Conservation (phyloP, 1,284 basidiomycete species). For the Ustilago xerochloae region DNA sequence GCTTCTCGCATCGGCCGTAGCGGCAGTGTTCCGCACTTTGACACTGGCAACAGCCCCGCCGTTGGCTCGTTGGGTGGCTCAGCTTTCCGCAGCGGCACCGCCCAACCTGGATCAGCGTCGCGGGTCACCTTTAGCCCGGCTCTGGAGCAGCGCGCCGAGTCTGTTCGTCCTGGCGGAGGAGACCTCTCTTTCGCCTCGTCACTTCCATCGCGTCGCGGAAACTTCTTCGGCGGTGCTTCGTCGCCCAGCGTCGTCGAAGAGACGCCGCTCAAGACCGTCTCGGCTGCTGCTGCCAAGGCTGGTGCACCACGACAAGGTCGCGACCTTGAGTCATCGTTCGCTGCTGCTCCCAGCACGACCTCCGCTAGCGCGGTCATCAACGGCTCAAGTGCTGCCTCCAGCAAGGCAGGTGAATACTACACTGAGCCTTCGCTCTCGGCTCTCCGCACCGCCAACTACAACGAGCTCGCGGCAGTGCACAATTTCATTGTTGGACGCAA, state of each 20-base stretch:
- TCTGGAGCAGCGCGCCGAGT: conserved; percentile 51
- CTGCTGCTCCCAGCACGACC: conserved; percentile 23
- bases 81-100: conserved; percentile 47
- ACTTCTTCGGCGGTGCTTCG: conserved; percentile 35
- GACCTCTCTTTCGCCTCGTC: conserved; percentile 55
- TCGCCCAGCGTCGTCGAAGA: conserved; percentile 38
- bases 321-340: conserved; percentile 49
- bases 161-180: conserved; percentile 45
- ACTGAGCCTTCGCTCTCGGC: conserved; percentile 55
- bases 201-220: conserved; percentile 48
- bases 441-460: conserved; percentile 55
- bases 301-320: conserved; percentile 42
- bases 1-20: conserved; percentile 44
- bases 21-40: conserved; percentile 47
- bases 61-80: conserved; percentile 36
- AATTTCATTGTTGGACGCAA: conserved; percentile 87
- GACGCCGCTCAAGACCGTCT: conserved; percentile 50
- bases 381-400: conserved; percentile 20
- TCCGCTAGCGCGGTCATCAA: conserved; percentile 15
- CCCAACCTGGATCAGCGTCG: conserved; percentile 37
- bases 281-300: conserved; percentile 38
- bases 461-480: conserved; percentile 76
- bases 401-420: conserved; percentile 60
- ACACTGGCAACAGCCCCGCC: conserved; percentile 35
- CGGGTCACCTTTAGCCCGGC: conserved; percentile 62